These are phyloP conservation scores for Fusarium sp. DNA, from an alignment of 2,329 filamentous ascomycete genomes.

Conservation along the genomic window DNA sequence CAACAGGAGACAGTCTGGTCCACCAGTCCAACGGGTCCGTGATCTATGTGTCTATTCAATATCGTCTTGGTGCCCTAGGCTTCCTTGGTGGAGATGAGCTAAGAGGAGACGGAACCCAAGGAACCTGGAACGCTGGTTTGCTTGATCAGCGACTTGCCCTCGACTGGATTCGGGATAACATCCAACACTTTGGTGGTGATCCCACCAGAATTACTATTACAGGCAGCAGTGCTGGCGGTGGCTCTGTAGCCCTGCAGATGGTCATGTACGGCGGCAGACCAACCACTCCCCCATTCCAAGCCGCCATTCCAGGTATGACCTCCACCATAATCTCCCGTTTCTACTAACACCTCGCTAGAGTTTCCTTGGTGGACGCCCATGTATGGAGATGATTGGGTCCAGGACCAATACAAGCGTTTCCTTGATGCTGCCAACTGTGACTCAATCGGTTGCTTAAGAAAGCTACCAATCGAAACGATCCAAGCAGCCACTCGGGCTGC, in stretches of 20 bases:
- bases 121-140: conserved; percentile 4
- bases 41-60: conserved; percentile 7
- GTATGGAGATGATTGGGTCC: neutral
- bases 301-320: conserved; percentile 11
- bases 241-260: conserved; percentile 11
- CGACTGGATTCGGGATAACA: conserved; percentile 14
- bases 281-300: conserved; percentile 5
- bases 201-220: conserved; percentile 1
- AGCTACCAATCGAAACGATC: neutral
- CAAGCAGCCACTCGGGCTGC: neutral
- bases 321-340: too few species aligned
- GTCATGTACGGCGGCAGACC: neutral
- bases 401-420: neutral
- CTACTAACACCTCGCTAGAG: neutral
- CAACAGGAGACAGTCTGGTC: conserved; percentile 4
- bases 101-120: neutral
- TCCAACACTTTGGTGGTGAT: conserved; percentile 13
- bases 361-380: conserved; percentile 13
- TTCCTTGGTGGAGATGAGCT: conserved; percentile 6
- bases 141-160: conserved; percentile 11
- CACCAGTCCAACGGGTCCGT: neutral
- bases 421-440: neutral
- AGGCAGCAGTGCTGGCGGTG: conserved; percentile 1
- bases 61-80: conserved; percentile 3
- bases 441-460: neutral